Base-by-base conservation (phyloP, 805 yeast species). In the Schizosaccharomyces lindneri region DNA sequence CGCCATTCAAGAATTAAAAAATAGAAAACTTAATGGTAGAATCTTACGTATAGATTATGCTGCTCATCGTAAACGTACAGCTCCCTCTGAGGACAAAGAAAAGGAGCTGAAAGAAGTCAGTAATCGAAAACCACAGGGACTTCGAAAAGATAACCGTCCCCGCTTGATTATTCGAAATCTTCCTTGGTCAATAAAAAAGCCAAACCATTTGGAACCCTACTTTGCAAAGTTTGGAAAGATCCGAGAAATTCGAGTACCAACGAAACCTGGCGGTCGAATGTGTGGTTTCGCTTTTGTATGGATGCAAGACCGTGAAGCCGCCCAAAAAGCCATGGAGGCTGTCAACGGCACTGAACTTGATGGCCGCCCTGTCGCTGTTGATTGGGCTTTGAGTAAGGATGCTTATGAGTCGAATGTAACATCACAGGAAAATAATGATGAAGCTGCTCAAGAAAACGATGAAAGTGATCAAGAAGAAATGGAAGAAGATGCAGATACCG, bases 271-370 rank as follows among this genome's bases (percentile, higher is more conserved):
- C 60, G 95, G 96, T 17, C 82, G 80, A 70, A 85, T 93, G 93
- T 75, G 84, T 64, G 98, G 98, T 11, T 93, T 90, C 78, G 98
- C 88, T 0, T 93, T 93, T 71, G 88, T 93, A 9, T 84, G 93
- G 0, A 85, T 93, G 95, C 81, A 81, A 68, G 86, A 84, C 68
- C 76, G 81, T 64, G 73, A 79, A 36, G 81, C 83, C 64, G 97
- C 98, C 60, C 83, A 80, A 66, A 76, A 74, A 62, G 97, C 96
- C 1, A 81, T 89, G 43, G 85, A 85, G 67, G 87, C 78, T 43
- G 75, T 82, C 27, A 78, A 76, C 61, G 95, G 85, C 6, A 73
- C 89, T 69, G 81, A 86, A 71, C 85, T 93, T 62, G 87, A 82
- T 67, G 97, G 88, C 2, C 81, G 98, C 72, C 83, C 81, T 65